phyloP scores from a whole-genome alignment of 345 rosid genomes.

The Raphanus raphanistrum region DNA sequence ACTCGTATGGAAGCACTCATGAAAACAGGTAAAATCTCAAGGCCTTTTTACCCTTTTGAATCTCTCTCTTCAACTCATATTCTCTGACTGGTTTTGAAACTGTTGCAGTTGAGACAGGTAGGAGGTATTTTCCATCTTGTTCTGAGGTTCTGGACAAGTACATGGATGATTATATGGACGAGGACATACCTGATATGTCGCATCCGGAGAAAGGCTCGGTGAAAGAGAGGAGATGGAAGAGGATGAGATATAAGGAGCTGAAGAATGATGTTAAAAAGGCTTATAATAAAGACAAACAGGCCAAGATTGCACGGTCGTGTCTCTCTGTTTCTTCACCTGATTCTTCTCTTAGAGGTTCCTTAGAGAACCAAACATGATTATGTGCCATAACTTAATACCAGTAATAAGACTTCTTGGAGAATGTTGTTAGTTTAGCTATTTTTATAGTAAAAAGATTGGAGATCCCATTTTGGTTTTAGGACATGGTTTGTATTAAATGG shows the following conservation, averaged over 20 bases:
- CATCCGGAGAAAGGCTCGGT: conserved; percentile 65
- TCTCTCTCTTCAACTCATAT: no score
- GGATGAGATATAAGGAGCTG: conserved; percentile 73
- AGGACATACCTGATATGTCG: conserved; percentile 81
- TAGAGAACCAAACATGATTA: conserved; percentile 24
- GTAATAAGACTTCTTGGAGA: neutral
- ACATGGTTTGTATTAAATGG: neutral
- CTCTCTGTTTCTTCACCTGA: conserved; percentile 67
- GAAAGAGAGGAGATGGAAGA: conserved; percentile 65
- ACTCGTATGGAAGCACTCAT: conserved; percentile 80
- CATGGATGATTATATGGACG: conserved; percentile 65
- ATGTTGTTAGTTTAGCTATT: conserved; percentile 8
- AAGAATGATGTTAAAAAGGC: conserved; percentile 84
- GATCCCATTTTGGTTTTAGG: neutral
- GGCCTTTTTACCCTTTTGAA: no score
- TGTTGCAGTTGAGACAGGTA: conserved; percentile 77
- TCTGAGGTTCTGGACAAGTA: conserved; percentile 85
- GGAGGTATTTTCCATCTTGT: conserved; percentile 81
- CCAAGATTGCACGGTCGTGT: conserved; percentile 51
- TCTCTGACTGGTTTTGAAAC: no score
- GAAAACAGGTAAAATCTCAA: conserved; percentile 67
- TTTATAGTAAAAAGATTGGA: neutral
- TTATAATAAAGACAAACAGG: conserved; percentile 73
- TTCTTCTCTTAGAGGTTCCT: conserved; percentile 43
- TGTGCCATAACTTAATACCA: neutral